These are phyloP conservation scores for Flaveria linearis DNA, from an alignment of 129 eudicot species.

Conservation along the genomic window DNA sequence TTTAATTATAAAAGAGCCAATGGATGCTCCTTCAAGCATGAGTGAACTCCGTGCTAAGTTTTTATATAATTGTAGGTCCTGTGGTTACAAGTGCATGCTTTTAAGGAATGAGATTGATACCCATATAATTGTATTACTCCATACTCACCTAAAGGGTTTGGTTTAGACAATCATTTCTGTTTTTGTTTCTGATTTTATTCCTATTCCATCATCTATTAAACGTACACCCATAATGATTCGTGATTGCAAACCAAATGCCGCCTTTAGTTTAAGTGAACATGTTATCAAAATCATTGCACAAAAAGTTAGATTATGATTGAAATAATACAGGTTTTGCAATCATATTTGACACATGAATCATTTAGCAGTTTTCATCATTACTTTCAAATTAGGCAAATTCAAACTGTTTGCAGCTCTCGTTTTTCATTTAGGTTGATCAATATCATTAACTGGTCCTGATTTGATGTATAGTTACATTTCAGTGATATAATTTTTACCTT, in stretches of 20 bases:
- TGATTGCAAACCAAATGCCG: not conserved
- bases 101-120: not conserved
- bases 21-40: no score
- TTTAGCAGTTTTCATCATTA: not conserved
- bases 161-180: not conserved
- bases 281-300: not conserved
- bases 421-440: not conserved
- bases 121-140: constrained; percentile 3
- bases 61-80: no score
- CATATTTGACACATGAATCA: not conserved
- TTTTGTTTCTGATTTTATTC: constrained; percentile 1
- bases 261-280: not conserved
- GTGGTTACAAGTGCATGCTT: not conserved
- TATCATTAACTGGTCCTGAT: not conserved
- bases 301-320: not conserved
- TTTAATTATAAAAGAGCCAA: no score
- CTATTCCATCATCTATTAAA: not conserved
- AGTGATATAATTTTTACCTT: not conserved
- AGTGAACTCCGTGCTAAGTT: no score
- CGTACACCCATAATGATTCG: not conserved
- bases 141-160: not conserved
- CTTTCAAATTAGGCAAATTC: constrained; percentile 4
- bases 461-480: not conserved
- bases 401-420: not conserved
- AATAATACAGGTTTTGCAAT: not conserved